Base-by-base conservation (phyloP, 805 yeast genomes). In the Kregervanrija fluxuum region DNA sequence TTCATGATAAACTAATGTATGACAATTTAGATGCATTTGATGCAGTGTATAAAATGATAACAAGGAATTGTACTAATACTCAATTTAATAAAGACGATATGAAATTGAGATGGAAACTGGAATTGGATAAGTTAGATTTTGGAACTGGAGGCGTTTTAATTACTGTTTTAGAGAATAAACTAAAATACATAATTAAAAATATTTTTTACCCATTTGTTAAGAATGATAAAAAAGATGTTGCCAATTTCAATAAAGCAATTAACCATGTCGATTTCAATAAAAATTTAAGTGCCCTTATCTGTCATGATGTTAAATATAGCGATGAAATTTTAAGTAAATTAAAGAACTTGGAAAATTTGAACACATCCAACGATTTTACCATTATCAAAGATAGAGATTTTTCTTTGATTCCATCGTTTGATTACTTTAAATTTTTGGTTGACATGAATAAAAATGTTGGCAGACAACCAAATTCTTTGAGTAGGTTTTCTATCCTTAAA, bases 1-100 rank as follows among this genome's bases (percentile, higher is more conserved):
- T 60, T 11, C 65, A 61, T 46, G 65, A 61, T 41, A 53, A 48
- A 39, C 33, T 60, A 9, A 14, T 59, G 8, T 56, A 43, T 33
- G 42, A 43, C 3, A 51, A 55, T 22, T 30, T 53, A 11, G 50
- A 56, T 8, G 34, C 53, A 6, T 41, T 54, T 34, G 47, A 50
- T 11, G 52, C 48, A 11, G 40, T 61, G n/a, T 30, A 48, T 8
- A 38, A 38, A 6, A 22, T 46, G 11, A n/a, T 59, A 3, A 32
- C 36, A 4, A 33, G 28, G 28, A 22, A 22, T 22, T 22, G 28
- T 22, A 22, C 28, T 2, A 22, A 22, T 22, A 22, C 28, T 22
- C 8, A 30, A 9, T 30, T 51, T 11, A 30, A 47, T 15, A 12
- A n/a, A 5, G 14, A 31, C 1, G 28, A 30, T 8, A 12, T 54